Base-by-base conservation (phyloP, 116 monocot genomes). In the Papilionanthe hybrid region DNA sequence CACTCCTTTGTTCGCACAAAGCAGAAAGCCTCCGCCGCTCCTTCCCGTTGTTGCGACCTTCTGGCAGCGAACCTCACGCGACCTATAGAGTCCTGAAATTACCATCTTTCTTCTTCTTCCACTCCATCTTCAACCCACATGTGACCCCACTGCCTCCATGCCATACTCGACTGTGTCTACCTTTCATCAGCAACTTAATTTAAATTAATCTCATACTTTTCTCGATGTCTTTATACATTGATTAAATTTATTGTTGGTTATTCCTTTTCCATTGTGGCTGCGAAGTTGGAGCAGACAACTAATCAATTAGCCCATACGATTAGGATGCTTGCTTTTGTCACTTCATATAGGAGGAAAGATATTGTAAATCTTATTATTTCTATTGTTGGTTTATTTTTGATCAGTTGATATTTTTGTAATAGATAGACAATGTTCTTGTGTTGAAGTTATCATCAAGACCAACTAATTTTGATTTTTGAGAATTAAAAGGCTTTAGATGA, bases 261-360 rank as follows among this genome's bases (percentile, higher is more conserved):
- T 44, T 23, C 2, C 81, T 83, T 45, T 72, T 75, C 13, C 73
- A 4, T 75, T 73, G 63, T 87, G 94, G 98, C 98, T 43, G 98
- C 94, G 76, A 99, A 98, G 79, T 81, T 98, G 48, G 94, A 98
- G 79, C 98, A 98, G 79, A 93, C 94, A 76, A 94, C 94, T 82
- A 94, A 89, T 72, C 93, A 94, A 75, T 56, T 99, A 84, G 84
- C 98, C 63, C 94, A 94, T 81, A 76, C 98, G 94, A 5, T 78
- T 91, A 23, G 91, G 94, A 8, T 93, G 91, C 29, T 94, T 90
- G n/a, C n/a, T 67, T 86, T 99, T 80, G 47, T 85, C 55, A 81
- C 98, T 50, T 91, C 98, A 30, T 93, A 93, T 42, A 66, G 91
- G 55, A 99, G 93, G 80, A 99, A 99, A 82, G 98, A 93, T 87